phyloP scores from a whole-genome alignment of 306 rosid species.

The Cucumis cinereus region DNA sequence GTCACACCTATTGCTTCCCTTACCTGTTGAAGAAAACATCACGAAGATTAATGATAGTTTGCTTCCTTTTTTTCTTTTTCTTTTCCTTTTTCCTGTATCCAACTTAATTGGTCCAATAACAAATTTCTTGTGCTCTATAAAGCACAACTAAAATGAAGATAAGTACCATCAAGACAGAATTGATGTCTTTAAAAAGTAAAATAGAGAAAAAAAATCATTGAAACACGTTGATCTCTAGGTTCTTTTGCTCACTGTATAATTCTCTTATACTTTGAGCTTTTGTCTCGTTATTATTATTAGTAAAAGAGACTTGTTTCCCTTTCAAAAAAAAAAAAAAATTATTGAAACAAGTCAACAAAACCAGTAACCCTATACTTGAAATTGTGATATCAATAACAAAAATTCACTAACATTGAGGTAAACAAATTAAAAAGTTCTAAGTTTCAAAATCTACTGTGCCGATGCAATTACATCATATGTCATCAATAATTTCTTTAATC shows the following conservation, averaged over 20 bases:
- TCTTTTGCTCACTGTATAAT: no score
- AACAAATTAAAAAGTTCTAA: not conserved
- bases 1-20: slow-evolving; percentile 88
- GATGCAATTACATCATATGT: not conserved
- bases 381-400: not conserved
- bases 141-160: not conserved
- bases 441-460: not conserved
- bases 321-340: not conserved
- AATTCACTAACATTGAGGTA: not conserved
- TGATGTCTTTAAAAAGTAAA: not conserved
- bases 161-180: not conserved
- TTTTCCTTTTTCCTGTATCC: not conserved
- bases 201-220: not conserved
- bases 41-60: not conserved
- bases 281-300: no score
- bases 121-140: not conserved
- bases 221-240: not conserved
- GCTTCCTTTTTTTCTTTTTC: not conserved
- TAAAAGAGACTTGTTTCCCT: no score
- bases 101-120: not conserved
- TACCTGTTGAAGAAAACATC: slow-evolving; percentile 43
- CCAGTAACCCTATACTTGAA: not conserved
- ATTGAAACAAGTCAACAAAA: not conserved
- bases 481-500: not conserved
- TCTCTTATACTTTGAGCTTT: no score